Evolutionary conservation across 1,284 basidiomycete species (phyloP).

Genomic region (Trametes pubescens): DNA sequence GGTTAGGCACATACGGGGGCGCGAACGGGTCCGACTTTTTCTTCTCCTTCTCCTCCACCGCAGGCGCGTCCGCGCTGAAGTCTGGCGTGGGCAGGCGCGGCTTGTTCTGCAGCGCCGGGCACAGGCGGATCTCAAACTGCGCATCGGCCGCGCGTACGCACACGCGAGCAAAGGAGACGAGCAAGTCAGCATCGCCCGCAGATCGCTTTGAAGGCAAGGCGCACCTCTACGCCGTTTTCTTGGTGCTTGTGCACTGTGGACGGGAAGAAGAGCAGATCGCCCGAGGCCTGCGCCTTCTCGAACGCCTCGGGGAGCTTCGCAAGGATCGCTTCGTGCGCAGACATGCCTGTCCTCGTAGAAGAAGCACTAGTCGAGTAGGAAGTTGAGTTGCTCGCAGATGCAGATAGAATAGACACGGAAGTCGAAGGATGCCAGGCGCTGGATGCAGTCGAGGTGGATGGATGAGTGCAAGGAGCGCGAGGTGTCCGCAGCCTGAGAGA

Average conservation of each 20-base stretch:
- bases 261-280: slow-evolving; percentile 81
- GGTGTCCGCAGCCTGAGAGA: background rate
- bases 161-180: too few species aligned
- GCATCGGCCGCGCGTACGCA: slow-evolving; percentile 1
- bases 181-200: background rate
- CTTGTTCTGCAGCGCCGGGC: slow-evolving; percentile 84
- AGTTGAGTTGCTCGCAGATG: background rate
- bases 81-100: slow-evolving; percentile 58
- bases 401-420: background rate
- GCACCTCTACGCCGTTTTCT: slow-evolving; percentile 71
- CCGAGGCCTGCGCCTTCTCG: slow-evolving; percentile 66
- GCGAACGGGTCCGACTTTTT: slow-evolving; percentile 73
- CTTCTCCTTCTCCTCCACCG: slow-evolving; percentile 40
- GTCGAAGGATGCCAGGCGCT: background rate
- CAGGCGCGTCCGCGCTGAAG: slow-evolving; percentile 45
- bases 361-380: slow-evolving; percentile 1
- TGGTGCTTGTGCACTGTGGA: slow-evolving; percentile 68
- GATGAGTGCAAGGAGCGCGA: background rate
- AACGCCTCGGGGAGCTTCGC: slow-evolving; percentile 65
- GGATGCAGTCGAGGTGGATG: background rate
- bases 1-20: slow-evolving; percentile 79
- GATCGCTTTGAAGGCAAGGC: slow-evolving; percentile 26
- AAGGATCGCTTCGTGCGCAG: slow-evolving; percentile 61
- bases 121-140: slow-evolving; percentile 84
- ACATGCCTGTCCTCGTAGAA: slow-evolving; percentile 23